Base-by-base conservation (phyloP, 768 basidiomycete species). In the Inosperma sp. region DNA sequence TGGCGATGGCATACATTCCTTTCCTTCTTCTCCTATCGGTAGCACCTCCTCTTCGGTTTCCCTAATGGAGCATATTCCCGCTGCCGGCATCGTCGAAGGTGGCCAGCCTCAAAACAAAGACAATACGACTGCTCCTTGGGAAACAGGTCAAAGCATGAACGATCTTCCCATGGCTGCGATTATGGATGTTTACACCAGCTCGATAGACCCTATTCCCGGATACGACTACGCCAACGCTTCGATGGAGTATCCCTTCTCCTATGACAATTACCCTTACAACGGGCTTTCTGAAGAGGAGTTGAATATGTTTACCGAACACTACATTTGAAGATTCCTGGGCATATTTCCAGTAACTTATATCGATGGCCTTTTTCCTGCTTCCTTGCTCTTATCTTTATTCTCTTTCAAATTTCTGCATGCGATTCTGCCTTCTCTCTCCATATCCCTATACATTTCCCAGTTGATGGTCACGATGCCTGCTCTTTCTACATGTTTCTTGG, bases 211-310 rank as follows among this genome's bases (percentile, higher is more conserved):
- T 34, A 45, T 55, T 16, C 53, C 55, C 9, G 51, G 49, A 26
- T 51, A 36, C 52, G 59, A 56, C 52, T 61, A 54, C 37, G 63
- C 63, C 37, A 54, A 57, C 48, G 35, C 62, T 6, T 51, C 58
- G 25, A 56, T 64, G 43, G 66, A 65, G 47, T 65, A 65, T 46
- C 55, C 57, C 42, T 41, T 66, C 34, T 41, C 26, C 12, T 70
- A 67, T 54, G 66, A 65, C 34, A 60, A 60, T 41, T 63, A 44
- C 14, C 65, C 64, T 47, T 53, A 56, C 26, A 41, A 39, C 40
- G 58, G 60, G 34, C 59, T 64, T 10, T 14, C 56, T 7, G 64
- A 66, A 36, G 65, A 69, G 49, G 47, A 58, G 35, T 54, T 67
- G 23, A 56, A 57, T 41, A 54, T 47, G 27, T 53, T 65, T 23